These are phyloP conservation scores for Coemansia sp. DNA, from an alignment of 192 early-diverging fungal genomes.

Conservation along the genomic window DNA sequence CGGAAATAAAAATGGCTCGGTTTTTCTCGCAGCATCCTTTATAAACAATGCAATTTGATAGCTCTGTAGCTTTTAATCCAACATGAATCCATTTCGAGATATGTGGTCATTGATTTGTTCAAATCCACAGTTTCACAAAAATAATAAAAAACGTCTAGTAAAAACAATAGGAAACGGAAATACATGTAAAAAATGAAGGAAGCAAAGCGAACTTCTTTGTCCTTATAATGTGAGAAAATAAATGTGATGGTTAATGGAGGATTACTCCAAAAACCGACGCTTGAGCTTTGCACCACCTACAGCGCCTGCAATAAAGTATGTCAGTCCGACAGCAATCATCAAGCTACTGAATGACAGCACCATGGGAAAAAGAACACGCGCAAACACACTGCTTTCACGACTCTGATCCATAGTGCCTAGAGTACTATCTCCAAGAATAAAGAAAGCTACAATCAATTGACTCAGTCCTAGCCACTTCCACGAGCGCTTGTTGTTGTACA, in stretches of 20 bases:
- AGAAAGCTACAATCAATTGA: slow-evolving; percentile 34
- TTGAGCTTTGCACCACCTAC: slow-evolving; percentile 36
- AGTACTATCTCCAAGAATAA: slow-evolving; percentile 37
- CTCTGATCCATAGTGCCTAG: slow-evolving; percentile 19
- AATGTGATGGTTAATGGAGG: no score
- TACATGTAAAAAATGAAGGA: no score
- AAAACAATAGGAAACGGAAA: neutral
- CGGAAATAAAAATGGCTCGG: no score
- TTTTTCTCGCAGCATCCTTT: neutral
- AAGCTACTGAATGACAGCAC: slow-evolving; percentile 25
- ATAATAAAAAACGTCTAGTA: neutral
- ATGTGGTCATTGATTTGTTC: neutral
- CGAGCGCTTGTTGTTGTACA: slow-evolving; percentile 31
- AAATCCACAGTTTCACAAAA: neutral
- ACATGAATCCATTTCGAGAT: neutral
- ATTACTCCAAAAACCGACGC: neutral
- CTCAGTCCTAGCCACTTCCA: slow-evolving; percentile 41
- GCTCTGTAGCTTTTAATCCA: neutral
- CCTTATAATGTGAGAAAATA: no score
- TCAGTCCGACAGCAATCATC: slow-evolving; percentile 20
- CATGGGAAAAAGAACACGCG: slow-evolving; percentile 27
- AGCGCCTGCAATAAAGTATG: slow-evolving; percentile 40
- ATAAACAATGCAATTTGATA: neutral
- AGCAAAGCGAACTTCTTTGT: no score
- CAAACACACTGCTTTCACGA: slow-evolving; percentile 9